These are phyloP conservation scores for Pythium brassicae DNA, from an alignment of 352 stramenopile species.

Conservation along the genomic window DNA sequence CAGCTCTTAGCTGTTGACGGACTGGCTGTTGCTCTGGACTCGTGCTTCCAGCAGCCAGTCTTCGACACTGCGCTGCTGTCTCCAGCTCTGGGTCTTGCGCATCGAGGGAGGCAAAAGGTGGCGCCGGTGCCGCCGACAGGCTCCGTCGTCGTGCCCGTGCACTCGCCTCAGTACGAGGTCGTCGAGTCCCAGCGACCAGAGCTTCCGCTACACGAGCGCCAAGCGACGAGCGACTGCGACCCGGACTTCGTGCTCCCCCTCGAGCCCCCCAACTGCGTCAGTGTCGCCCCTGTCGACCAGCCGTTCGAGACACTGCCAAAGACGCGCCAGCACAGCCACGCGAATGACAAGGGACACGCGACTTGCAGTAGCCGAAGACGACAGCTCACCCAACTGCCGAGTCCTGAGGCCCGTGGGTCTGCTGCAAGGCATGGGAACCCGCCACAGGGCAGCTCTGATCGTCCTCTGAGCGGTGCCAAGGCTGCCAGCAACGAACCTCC, in stretches of 20 bases:
- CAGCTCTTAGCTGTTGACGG: too few species aligned
- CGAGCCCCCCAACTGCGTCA: conserved; percentile 3
- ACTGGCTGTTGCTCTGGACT: neutral
- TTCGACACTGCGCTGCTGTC: neutral
- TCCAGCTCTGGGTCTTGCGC: neutral
- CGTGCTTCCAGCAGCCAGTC: neutral
- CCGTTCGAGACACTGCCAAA: conserved; percentile 3
- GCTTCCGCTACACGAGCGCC: neutral
- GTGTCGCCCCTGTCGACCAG: conserved; percentile 7
- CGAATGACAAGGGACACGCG: neutral
- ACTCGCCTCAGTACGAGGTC: conserved; percentile 8
- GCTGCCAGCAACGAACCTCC: neutral
- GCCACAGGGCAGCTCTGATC: too few species aligned
- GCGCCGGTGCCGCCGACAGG: conserved; percentile 4
- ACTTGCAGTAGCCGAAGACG: conserved; percentile 4
- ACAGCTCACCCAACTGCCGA: conserved; percentile 3
- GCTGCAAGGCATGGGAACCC: too few species aligned
- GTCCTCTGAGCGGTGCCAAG: too few species aligned
- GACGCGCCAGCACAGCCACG: neutral
- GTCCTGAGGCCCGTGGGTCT: neutral
- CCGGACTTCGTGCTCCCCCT: conserved; percentile 7
- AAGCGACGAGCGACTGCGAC: conserved; percentile 6
- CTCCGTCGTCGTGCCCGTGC: conserved; percentile 8
- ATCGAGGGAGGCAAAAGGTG: conserved; percentile 12
- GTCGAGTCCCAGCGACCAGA: conserved; percentile 2